phyloP scores from a whole-genome alignment of 257 asterid species.

The Fraxinus excelsior region DNA sequence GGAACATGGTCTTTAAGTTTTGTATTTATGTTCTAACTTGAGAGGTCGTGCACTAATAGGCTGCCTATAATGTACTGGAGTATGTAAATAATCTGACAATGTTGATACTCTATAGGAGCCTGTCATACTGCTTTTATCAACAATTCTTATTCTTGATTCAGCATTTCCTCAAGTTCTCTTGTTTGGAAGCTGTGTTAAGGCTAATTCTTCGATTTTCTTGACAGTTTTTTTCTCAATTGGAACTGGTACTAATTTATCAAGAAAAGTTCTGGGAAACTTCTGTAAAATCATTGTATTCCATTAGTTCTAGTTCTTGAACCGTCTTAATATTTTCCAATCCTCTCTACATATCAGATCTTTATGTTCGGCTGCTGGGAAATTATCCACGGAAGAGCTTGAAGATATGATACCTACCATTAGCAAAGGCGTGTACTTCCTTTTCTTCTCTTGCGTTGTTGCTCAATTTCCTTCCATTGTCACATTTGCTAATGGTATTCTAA shows the following conservation, averaged over 20 bases:
- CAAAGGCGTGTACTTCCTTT: conserved; percentile 42
- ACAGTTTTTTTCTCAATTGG: too few relatives aligned
- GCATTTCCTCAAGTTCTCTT: background rate
- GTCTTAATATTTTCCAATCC: conserved; percentile 16
- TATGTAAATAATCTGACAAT: background rate
- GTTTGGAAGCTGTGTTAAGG: too few relatives aligned
- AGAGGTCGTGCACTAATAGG: background rate
- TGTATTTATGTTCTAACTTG: too few relatives aligned
- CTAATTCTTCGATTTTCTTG: too few relatives aligned
- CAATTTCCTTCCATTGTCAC: background rate
- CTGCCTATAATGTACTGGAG: background rate
- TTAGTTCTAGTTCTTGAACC: background rate
- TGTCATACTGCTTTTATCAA: background rate
- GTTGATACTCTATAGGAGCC: background rate
- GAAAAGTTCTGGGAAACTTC: background rate
- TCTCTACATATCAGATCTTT: conserved; percentile 49
- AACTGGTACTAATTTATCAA: background rate
- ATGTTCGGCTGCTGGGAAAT: conserved; percentile 74
- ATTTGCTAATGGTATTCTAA: conserved; percentile 20
- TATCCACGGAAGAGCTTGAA: conserved; percentile 58
- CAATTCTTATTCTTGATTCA: too few relatives aligned
- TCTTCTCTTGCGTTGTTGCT: conserved; percentile 2
- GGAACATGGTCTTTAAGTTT: too few relatives aligned
- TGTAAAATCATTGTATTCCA: background rate
- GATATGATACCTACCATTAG: conserved; percentile 45